Conservation (phyloP, 129 eudicot genomes). For the Oenanthe sinensis region DNA sequence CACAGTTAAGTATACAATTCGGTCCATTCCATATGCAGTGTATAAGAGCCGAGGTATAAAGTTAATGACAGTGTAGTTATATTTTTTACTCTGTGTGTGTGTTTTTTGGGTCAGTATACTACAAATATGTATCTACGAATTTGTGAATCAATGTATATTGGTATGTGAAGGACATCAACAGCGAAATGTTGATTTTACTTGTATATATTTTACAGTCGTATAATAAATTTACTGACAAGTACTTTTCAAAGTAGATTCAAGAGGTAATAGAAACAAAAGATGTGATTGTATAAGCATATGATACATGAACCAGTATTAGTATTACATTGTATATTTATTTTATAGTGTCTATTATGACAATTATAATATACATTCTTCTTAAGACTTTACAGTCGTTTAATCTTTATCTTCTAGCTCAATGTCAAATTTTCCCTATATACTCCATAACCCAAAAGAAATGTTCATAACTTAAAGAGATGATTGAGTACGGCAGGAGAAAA, state of each 20-base stretch:
- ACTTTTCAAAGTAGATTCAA: neutral
- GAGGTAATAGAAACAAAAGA: neutral
- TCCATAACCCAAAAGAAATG: neutral
- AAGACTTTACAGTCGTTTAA: neutral
- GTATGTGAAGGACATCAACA: neutral
- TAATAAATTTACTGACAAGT: neutral
- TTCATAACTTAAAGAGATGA: neutral
- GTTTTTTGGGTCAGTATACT: neutral
- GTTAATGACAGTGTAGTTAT: neutral
- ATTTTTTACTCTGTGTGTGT: too few species aligned
- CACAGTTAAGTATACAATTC: neutral
- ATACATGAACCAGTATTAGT: neutral
- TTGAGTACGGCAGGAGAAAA: neutral
- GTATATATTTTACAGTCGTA: neutral
- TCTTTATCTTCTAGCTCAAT: neutral
- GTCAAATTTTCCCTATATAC: neutral
- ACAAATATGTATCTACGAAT: neutral
- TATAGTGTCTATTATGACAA: neutral
- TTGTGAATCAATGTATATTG: neutral
- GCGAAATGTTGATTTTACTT: neutral
- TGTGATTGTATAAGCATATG: neutral
- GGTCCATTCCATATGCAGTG: neutral
- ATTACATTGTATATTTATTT: neutral
- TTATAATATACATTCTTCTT: too few species aligned
- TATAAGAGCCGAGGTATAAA: neutral